A percentile compares a stretch with the other conserved stretches of the same genome.
phyloP scores from a whole-genome alignment of 345 rosid genomes.

The Camelina laxa region DNA sequence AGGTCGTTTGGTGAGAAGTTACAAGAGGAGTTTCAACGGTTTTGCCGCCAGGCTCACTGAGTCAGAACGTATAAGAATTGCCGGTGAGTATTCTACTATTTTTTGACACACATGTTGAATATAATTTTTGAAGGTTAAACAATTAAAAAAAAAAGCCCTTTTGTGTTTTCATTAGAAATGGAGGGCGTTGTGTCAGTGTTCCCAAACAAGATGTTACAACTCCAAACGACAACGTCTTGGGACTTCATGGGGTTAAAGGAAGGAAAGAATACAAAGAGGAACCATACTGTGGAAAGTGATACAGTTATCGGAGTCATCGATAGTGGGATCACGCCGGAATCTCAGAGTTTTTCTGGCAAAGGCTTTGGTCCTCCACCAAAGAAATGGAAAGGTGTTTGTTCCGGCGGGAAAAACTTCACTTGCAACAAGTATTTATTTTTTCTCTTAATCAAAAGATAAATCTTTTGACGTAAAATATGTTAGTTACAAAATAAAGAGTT shows the following conservation, averaged over 20 bases:
- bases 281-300: slow-evolving; percentile 36
- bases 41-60: slow-evolving; percentile 56
- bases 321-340: slow-evolving; percentile 56
- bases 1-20: slow-evolving; percentile 52
- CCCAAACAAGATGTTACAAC: slow-evolving; percentile 45
- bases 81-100: slow-evolving; percentile 41
- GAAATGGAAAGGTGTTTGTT: slow-evolving; percentile 56
- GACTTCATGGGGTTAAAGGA: slow-evolving; percentile 53
- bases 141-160: not conserved
- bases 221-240: slow-evolving; percentile 63
- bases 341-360: slow-evolving; percentile 49
- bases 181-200: slow-evolving; percentile 56
- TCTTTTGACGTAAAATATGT: not conserved
- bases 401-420: slow-evolving; percentile 50
- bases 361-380: slow-evolving; percentile 58
- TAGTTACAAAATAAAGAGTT: not conserved
- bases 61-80: slow-evolving; percentile 48
- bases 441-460: not conserved
- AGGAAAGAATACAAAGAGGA: slow-evolving; percentile 16
- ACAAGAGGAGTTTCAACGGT: slow-evolving; percentile 64
- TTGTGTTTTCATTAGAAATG: slow-evolving; percentile 32
- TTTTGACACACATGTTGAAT: not conserved
- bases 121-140: not conserved
- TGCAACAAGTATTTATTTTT: slow-evolving; percentile 54
- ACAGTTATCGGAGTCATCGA: slow-evolving; percentile 50